Conservation (phyloP, 2,329 filamentous ascomycete genomes). For the Westerdykella sp. region DNA sequence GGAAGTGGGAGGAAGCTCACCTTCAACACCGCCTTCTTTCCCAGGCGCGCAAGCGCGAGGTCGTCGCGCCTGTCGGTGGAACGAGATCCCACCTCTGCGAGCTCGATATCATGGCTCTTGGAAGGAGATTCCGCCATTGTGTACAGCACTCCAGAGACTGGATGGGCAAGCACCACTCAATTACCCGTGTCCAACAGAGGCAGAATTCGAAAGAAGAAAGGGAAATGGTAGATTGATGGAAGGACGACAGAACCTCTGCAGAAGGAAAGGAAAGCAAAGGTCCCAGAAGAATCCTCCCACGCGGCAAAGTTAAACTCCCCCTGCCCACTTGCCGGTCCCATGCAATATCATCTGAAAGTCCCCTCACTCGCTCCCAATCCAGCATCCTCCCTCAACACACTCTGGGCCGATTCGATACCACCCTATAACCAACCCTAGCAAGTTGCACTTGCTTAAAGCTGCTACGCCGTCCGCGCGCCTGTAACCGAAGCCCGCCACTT, state of each 20-base stretch:
- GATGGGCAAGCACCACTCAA: not conserved
- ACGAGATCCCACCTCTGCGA: constrained; percentile 4
- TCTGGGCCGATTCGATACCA: no score
- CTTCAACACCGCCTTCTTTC: constrained; percentile 2
- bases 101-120: constrained; percentile 12
- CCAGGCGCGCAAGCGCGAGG: no score
- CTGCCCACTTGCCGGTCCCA: no score
- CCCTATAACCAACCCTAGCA: no score
- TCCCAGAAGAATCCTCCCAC: no score
- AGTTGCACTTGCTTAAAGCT: no score
- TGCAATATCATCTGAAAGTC: no score
- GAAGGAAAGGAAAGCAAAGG: not conserved
- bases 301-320: no score
- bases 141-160: not conserved
- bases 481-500: no score
- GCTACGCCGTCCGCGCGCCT: no score
- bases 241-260: not conserved
- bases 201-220: not conserved
- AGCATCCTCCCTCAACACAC: no score
- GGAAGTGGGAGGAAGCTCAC: not conserved
- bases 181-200: not conserved
- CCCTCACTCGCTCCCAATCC: no score
- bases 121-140: not conserved
- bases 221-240: not conserved
- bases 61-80: constrained; percentile 3